Evolutionary conservation across 805 yeast species (phyloP).

Genomic region (Candida vartiovaarae): DNA sequence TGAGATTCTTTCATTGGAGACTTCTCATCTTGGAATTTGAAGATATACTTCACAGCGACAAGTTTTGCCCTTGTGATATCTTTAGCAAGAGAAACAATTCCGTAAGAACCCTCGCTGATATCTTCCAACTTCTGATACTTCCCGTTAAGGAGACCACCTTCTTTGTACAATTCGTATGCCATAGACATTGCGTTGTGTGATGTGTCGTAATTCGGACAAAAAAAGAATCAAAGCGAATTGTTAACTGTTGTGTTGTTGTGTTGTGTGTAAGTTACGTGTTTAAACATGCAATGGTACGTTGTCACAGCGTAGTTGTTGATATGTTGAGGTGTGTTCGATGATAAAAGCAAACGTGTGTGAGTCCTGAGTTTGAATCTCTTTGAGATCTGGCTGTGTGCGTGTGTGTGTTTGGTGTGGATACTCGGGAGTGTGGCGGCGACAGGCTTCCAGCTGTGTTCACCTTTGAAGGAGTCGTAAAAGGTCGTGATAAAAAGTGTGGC

Average conservation of each 20-base stretch:
- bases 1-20: constrained; percentile 21
- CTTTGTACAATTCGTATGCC: constrained; percentile 33
- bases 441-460: too few species aligned
- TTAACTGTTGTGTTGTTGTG: too few species aligned
- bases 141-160: constrained; percentile 46
- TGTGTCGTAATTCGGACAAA: neutral
- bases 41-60: constrained; percentile 84
- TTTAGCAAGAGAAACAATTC: constrained; percentile 81
- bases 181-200: constrained; percentile 7
- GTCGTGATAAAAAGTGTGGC: too few species aligned
- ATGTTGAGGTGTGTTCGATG: neutral
- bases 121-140: constrained; percentile 65
- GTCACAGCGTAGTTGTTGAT: too few species aligned
- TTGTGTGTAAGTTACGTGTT: too few species aligned
- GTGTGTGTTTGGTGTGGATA: too few species aligned
- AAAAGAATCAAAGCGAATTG: too few species aligned
- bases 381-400: constrained; percentile 1
- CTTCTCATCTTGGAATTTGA: constrained; percentile 42
- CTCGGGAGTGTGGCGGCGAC: too few species aligned
- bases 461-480: too few species aligned
- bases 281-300: too few species aligned
- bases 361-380: constrained; percentile 1
- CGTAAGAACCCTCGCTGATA: constrained; percentile 90
- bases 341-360: neutral
- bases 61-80: constrained; percentile 46